Evolutionary conservation across 2,329 filamentous ascomycete genomes (phyloP), one percentile per base, ranked within the genome.

Genomic region (Penicillium sp.): DNA sequence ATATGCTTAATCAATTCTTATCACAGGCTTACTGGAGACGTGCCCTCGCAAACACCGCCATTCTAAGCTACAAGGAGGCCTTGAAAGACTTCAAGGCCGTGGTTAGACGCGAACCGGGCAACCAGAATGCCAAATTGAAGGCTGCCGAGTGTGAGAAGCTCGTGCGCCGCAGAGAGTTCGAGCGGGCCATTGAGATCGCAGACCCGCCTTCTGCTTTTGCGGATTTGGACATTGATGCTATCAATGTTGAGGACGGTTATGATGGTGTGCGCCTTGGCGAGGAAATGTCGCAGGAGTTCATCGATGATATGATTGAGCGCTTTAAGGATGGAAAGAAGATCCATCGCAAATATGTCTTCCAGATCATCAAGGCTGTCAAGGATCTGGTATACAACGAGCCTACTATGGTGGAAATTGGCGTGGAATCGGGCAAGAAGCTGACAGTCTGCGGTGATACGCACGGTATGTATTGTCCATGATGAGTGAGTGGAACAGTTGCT

Each of bases 381-480:
- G 88, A 96, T 62, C 84, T 99, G 57, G 88, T 96, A 45, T 93
- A 93, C 74, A 87, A 92, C 53, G 94, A 99, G 78, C 84, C 93
- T 17, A 99, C 94, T 27, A 97, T 99, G 94, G 93, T 97, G 27
- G 94, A 99, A 78, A 85, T 94, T 72, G 85, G 90, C 49, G 86
- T 99, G 54, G 86, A 89, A 6, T 79, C 90, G 45, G 91, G 88
- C 56, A 86, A 89, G 57, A 85, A 89, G 71, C 81, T 99, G 69
- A 99, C 94, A 2, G 92, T 99, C 55, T 99, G 94, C 72, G 94
- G 94, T 75, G 94, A 99, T 74, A 99, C 94, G 6, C 94, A 99
- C 74, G 94, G 91, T 91, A 77, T 77, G 59, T 31, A 31, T 55
- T 15, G 29, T 43, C 23, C 23, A 25, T 21, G 19, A 21, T 13